Evolutionary conservation across 305 asterid species (phyloP).

Genomic region (Rubia tinctorum): DNA sequence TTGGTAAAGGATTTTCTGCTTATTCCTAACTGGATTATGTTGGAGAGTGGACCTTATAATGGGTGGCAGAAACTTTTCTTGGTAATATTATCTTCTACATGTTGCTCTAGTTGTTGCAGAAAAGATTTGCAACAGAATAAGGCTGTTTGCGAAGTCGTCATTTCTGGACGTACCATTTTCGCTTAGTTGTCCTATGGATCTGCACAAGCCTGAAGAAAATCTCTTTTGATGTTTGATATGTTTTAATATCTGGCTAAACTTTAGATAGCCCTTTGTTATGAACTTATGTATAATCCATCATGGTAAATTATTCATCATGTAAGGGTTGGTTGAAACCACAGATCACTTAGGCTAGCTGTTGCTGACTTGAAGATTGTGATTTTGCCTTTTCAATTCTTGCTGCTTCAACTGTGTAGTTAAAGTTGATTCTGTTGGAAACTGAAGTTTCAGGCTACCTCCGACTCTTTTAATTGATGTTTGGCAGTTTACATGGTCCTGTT

Average conservation of each 20-base stretch:
- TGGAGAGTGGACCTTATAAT: background rate
- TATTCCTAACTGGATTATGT: background rate
- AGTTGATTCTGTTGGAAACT: background rate
- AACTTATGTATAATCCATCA: background rate
- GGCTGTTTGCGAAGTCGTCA: background rate
- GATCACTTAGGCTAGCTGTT: background rate
- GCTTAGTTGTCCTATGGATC: background rate
- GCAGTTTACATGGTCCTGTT: background rate
- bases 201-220: background rate
- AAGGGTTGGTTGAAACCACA: background rate
- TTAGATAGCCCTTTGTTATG: background rate
- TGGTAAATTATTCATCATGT: background rate
- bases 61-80: background rate
- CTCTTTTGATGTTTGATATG: background rate
- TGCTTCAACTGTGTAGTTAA: background rate
- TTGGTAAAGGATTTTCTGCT: background rate
- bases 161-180: background rate
- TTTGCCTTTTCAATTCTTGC: background rate
- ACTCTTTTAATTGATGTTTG: background rate
- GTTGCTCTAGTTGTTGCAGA: background rate
- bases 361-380: background rate
- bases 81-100: background rate
- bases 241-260: background rate
- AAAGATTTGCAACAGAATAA: background rate
- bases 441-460: background rate